Evolutionary conservation across 78 protist genomes (phyloP).

Genomic region (Speleostelium caveatum): DNA sequence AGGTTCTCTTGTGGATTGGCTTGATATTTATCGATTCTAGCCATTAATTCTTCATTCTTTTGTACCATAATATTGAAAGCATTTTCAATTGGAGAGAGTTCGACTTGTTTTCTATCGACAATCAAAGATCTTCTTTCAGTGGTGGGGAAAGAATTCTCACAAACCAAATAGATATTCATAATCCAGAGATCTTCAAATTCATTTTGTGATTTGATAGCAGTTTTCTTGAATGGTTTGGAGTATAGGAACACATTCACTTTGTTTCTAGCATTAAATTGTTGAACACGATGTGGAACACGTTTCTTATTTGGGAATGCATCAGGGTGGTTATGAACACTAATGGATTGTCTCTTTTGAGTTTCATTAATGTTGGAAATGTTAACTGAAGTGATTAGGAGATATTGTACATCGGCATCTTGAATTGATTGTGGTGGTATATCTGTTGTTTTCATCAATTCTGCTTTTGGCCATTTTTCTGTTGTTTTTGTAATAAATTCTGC

Average conservation of each 20-base stretch:
- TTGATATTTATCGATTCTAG: slow-evolving; percentile 51
- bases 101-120: slow-evolving; percentile 36
- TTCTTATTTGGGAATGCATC: slow-evolving; percentile 17
- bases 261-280: slow-evolving; percentile 71
- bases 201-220: slow-evolving; percentile 45
- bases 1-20: slow-evolving; percentile 33
- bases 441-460: slow-evolving; percentile 73
- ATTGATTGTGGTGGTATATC: slow-evolving; percentile 42
- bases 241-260: slow-evolving; percentile 73
- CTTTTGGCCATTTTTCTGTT: slow-evolving; percentile 70
- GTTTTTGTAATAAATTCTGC: slow-evolving; percentile 71
- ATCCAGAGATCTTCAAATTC: slow-evolving; percentile 88
- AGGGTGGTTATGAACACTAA: background rate
- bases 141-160: slow-evolving; percentile 68
- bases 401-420: slow-evolving; percentile 53
- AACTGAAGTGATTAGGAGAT: slow-evolving; percentile 49
- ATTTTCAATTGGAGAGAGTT: slow-evolving; percentile 81
- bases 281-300: slow-evolving; percentile 69
- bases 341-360: slow-evolving; percentile 34
- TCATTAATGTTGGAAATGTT: slow-evolving; percentile 47
- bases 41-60: slow-evolving; percentile 83
- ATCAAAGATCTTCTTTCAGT: slow-evolving; percentile 79
- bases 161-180: slow-evolving; percentile 55
- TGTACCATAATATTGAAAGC: slow-evolving; percentile 78
- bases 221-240: slow-evolving; percentile 57